These are phyloP conservation scores for Quercus aquifolioides DNA, from an alignment of 306 rosid species.

Conservation along the genomic window DNA sequence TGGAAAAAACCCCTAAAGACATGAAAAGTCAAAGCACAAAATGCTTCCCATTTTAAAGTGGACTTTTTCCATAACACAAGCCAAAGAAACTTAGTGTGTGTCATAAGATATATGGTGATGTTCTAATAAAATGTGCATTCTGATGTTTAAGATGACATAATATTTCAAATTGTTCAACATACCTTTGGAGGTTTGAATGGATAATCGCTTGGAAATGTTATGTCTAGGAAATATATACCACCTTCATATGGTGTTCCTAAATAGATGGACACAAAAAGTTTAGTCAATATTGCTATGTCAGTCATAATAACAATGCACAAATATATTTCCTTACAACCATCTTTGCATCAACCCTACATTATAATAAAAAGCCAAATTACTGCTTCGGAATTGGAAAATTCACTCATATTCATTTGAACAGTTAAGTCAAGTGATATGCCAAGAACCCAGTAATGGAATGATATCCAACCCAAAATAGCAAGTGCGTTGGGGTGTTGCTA, in stretches of 20 bases:
- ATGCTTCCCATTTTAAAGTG: too few relatives aligned
- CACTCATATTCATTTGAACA: background rate
- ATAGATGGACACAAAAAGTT: conserved; percentile 11
- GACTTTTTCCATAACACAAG: too few relatives aligned
- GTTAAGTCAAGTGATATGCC: background rate
- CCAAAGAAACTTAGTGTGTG: too few relatives aligned
- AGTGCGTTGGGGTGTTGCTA: background rate
- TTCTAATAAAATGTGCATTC: background rate
- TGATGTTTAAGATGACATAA: background rate
- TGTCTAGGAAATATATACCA: conserved; percentile 85
- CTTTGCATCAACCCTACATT: background rate
- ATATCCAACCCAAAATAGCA: background rate
- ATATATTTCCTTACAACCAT: background rate
- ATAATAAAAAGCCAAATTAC: background rate
- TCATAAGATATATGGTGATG: background rate
- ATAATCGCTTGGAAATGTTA: conserved; percentile 71
- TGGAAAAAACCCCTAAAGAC: too few relatives aligned
- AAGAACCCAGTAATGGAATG: background rate
- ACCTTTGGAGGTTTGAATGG: conserved; percentile 93
- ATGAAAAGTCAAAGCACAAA: too few relatives aligned
- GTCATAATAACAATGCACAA: background rate
- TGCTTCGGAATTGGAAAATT: background rate
- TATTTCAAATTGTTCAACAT: background rate
- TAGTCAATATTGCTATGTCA: conserved; percentile 12
- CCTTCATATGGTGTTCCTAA: conserved; percentile 83